A percentile compares a stretch with the other conserved stretches of the same genome.
These are phyloP conservation scores for Camillea tinctor DNA, from an alignment of 2,329 filamentous ascomycete species.

Conservation along the genomic window DNA sequence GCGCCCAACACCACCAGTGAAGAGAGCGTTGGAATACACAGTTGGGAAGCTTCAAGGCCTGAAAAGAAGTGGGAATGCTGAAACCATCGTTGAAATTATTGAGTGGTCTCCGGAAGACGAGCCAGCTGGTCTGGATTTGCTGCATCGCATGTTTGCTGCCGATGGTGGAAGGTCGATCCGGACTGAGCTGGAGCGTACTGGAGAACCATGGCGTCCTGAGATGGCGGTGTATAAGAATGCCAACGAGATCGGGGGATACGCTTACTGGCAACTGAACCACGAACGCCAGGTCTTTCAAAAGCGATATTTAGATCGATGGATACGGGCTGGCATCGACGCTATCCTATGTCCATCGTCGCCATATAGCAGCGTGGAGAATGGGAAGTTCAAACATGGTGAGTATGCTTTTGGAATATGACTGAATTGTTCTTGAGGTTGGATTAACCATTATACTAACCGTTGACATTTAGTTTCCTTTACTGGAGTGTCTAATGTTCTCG, in stretches of 20 bases:
- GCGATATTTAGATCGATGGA: slow-evolving; percentile 46
- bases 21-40: slow-evolving; percentile 50
- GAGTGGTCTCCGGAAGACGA: slow-evolving; percentile 51
- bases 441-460: too few species aligned
- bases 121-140: slow-evolving; percentile 34
- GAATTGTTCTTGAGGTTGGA: too few species aligned
- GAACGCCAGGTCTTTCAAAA: slow-evolving; percentile 47
- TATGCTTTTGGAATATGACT: background rate
- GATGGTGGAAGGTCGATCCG: slow-evolving; percentile 45
- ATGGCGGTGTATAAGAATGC: slow-evolving; percentile 29
- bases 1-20: slow-evolving; percentile 63
- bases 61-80: too few species aligned
- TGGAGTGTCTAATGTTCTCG: slow-evolving; percentile 49
- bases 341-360: slow-evolving; percentile 58
- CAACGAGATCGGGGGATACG: slow-evolving; percentile 39
- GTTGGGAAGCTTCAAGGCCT: too few species aligned
- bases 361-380: slow-evolving; percentile 42
- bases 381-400: slow-evolving; percentile 44
- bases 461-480: too few species aligned
- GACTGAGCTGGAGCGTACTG: slow-evolving; percentile 38
- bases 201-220: slow-evolving; percentile 39
- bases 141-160: slow-evolving; percentile 47
- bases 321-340: slow-evolving; percentile 53
- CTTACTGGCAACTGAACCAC: slow-evolving; percentile 48
- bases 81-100: slow-evolving; percentile 48